phyloP scores from a whole-genome alignment of 2,329 filamentous ascomycete genomes.

The Venturia aucupariae region DNA sequence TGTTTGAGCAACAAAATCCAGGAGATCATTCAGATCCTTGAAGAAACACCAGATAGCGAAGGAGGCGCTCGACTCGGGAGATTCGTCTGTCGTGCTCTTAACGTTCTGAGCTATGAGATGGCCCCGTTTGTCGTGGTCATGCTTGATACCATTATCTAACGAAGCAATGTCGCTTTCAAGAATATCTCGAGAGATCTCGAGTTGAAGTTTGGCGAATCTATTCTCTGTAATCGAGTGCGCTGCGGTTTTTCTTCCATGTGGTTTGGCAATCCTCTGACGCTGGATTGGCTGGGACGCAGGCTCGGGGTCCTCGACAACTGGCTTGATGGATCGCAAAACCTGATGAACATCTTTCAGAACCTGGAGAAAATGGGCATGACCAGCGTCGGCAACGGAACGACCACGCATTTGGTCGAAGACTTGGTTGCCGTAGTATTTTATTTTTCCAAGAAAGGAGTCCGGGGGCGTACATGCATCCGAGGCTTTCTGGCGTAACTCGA shows the following conservation, averaged over 20 bases:
- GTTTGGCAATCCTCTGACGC: background rate
- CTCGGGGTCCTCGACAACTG: background rate
- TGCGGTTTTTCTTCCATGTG: background rate
- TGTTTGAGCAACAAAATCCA: conserved; percentile 23
- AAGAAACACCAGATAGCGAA: conserved; percentile 19
- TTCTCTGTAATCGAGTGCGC: background rate
- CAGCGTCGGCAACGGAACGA: background rate
- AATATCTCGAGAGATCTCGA: background rate
- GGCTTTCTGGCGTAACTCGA: background rate
- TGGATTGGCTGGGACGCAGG: background rate
- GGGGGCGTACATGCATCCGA: too few relatives aligned
- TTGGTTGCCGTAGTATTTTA: too few relatives aligned
- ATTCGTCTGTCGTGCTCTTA: background rate
- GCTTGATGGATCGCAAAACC: background rate
- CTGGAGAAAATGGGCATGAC: background rate
- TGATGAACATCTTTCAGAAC: background rate
- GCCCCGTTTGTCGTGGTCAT: background rate
- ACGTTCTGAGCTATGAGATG: background rate
- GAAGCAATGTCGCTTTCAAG: background rate
- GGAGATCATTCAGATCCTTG: conserved; percentile 24
- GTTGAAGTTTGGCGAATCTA: background rate
- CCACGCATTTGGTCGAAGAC: too few relatives aligned
- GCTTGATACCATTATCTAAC: background rate
- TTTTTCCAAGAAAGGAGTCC: too few relatives aligned
- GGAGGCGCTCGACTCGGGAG: background rate